These are phyloP conservation scores for Termitomyces sp. DNA, from an alignment of 768 basidiomycete genomes.

Conservation along the genomic window DNA sequence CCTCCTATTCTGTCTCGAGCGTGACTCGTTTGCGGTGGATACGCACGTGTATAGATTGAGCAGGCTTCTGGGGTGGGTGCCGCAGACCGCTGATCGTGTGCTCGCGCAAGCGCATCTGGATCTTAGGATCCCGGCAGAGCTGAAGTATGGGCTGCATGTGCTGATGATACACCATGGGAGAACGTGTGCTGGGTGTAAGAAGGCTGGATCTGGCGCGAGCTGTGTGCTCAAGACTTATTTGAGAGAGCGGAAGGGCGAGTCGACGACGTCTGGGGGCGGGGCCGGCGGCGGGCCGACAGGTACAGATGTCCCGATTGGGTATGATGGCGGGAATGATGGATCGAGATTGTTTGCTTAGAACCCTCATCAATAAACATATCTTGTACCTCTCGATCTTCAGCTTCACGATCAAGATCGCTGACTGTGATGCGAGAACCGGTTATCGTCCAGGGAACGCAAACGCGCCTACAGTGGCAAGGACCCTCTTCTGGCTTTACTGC, in stretches of 20 bases:
- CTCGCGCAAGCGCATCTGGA: constrained; percentile 59
- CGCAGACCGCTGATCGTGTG: constrained; percentile 45
- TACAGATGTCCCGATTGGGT: background rate
- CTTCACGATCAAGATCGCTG: background rate
- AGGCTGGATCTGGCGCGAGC: constrained; percentile 21
- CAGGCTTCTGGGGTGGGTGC: constrained; percentile 52
- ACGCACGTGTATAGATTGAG: constrained; percentile 60
- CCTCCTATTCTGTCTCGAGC: constrained; percentile 55
- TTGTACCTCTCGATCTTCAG: background rate
- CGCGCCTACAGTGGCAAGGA: too few species aligned
- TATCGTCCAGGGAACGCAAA: too few species aligned
- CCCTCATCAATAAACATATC: background rate
- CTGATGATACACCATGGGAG: constrained; percentile 60
- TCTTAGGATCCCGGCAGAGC: constrained; percentile 43
- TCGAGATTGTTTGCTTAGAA: background rate
- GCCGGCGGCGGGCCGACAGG: background rate
- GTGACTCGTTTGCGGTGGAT: constrained; percentile 64
- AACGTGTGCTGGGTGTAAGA: constrained; percentile 52
- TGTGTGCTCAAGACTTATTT: constrained; percentile 34
- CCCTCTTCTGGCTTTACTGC: too few species aligned
- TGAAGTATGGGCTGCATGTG: constrained; percentile 59
- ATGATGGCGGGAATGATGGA: background rate
- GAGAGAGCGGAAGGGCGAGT: constrained; percentile 15
- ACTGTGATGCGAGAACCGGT: background rate
- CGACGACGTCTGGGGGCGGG: background rate